These are phyloP conservation scores for Cladophialophora yegresii DNA, from an alignment of 2,329 filamentous ascomycete species.

Conservation along the genomic window DNA sequence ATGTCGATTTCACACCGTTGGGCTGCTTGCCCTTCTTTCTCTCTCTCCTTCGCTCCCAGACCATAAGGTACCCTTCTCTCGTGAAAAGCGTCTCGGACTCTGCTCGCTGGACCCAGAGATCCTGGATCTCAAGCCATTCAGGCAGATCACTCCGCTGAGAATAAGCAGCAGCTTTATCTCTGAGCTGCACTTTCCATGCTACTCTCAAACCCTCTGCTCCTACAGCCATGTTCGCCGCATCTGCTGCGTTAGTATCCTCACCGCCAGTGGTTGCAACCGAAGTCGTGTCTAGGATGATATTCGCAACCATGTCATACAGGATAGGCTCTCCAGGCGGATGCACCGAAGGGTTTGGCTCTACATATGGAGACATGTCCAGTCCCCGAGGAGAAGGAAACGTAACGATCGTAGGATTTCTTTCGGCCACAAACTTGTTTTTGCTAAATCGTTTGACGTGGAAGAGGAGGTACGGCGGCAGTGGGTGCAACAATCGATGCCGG, in stretches of 20 bases:
- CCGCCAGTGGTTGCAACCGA: conserved; percentile 61
- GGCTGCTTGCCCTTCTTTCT: conserved; percentile 46
- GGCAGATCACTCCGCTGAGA: conserved; percentile 52
- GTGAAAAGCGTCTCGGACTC: conserved; percentile 88
- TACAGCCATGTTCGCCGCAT: conserved; percentile 58
- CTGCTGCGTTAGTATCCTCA: conserved; percentile 45
- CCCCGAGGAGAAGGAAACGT: conserved; percentile 84
- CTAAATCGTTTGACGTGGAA: conserved; percentile 98
- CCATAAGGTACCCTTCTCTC: conserved; percentile 91
- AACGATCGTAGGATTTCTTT: conserved; percentile 97
- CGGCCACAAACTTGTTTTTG: conserved; percentile 92
- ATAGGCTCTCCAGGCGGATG: conserved; percentile 78
- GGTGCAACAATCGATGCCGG: conserved; percentile 85
- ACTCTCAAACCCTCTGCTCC: conserved; percentile 90
- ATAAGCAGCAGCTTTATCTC: conserved; percentile 61
- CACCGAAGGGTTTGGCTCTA: conserved; percentile 77
- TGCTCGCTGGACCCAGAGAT: conserved; percentile 87
- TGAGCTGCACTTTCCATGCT: conserved; percentile 90
- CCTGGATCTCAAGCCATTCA: conserved; percentile 92
- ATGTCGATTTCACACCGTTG: conserved; percentile 22
- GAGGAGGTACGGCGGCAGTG: conserved; percentile 83
- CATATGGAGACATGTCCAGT: conserved; percentile 85
- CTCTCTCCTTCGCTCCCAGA: conserved; percentile 83
- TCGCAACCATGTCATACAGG: conserved; percentile 92
- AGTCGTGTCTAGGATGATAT: conserved; percentile 65